phyloP scores from a whole-genome alignment of 305 asterid species.

The Striga hermonthica region DNA sequence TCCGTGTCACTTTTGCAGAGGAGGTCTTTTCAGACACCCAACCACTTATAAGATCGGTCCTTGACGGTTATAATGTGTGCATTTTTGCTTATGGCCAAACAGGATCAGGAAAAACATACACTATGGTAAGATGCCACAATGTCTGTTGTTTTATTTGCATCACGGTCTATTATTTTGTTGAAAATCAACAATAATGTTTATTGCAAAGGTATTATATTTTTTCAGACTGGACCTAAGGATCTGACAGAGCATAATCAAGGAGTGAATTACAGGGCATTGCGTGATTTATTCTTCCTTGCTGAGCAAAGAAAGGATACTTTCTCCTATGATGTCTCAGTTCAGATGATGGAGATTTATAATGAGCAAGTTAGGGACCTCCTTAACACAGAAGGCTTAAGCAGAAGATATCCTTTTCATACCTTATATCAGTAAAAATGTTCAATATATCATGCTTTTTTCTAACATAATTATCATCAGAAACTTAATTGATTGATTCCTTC shows the following conservation, averaged over 20 bases:
- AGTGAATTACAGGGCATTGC: constrained; percentile 82
- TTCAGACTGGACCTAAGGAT: constrained; percentile 80
- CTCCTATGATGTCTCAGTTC: constrained; percentile 10
- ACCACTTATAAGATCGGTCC: constrained; percentile 9
- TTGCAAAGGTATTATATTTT: constrained; percentile 21
- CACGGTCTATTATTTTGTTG: constrained; percentile 12
- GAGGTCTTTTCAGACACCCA: constrained; percentile 18
- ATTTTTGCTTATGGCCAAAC: constrained; percentile 10
- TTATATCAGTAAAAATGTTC: not conserved
- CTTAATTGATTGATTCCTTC: constrained; percentile 38
- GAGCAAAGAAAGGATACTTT: constrained; percentile 29
- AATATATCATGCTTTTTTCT: not conserved
- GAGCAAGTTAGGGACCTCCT: constrained; percentile 14
- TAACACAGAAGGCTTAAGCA: constrained; percentile 4
- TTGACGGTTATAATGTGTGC: constrained; percentile 13
- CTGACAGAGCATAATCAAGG: constrained; percentile 71
- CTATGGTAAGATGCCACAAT: constrained; percentile 43
- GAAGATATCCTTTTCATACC: constrained; percentile 12
- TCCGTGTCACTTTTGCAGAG: not conserved
- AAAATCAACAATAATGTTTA: constrained; percentile 15
- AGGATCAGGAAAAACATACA: constrained; percentile 6
- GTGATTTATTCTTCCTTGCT: constrained; percentile 74
- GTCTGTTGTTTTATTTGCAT: not conserved
- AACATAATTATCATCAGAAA: constrained; percentile 11
- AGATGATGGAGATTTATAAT: constrained; percentile 15